Evolutionary conservation across 1,284 basidiomycete genomes (phyloP), one percentile per base, ranked within the genome.

Genomic region (Tilletia indica): DNA sequence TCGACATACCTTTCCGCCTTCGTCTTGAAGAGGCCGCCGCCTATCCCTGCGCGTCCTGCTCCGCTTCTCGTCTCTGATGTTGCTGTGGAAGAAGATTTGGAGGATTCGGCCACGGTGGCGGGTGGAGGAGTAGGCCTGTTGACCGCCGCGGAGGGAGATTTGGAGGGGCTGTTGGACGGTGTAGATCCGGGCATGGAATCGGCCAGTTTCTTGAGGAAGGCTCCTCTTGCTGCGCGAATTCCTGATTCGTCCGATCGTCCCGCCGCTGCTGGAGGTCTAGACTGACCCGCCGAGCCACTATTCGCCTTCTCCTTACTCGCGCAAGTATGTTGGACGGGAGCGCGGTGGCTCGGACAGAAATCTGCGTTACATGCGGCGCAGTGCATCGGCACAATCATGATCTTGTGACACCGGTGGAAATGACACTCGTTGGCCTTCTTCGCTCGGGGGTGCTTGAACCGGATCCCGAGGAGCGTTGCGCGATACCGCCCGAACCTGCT

Each of bases 311-410:
- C 61, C 34, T 64, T 34, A 3, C 39, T 38, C 36, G 61, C 38
- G 61, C 79, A 80, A 45, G 70, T 71, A 49, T 80, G 79, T 64
- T 80, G 79, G 34, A 69, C 73, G 0, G 79, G 79, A 12, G 79
- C 79, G 5, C 79, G 73, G 56, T 80, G 79, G n/a, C 75, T 76
- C 12, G 79, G 79, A 51, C 79, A 80, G 70, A 80, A 80, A 12
- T 70, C 75, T 0, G 74, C 71, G 2, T 49, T 49, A 68, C 78
- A 80, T 31, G 73, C 72, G 0, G 77, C 74, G 39, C 78, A 80
- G 45, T 73, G 54, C 45, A 81, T 81, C 12, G 77, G 78, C 25
- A 80, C 78, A 42, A 81, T 72, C 78, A 81, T 81, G 70, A 80
- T 72, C 73, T 81, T 81, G 39, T 70, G 68, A 72, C 80, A 81